These are phyloP conservation scores for Clonostachys rhizophaga DNA, from an alignment of 2,329 filamentous ascomycete species.

Conservation along the genomic window DNA sequence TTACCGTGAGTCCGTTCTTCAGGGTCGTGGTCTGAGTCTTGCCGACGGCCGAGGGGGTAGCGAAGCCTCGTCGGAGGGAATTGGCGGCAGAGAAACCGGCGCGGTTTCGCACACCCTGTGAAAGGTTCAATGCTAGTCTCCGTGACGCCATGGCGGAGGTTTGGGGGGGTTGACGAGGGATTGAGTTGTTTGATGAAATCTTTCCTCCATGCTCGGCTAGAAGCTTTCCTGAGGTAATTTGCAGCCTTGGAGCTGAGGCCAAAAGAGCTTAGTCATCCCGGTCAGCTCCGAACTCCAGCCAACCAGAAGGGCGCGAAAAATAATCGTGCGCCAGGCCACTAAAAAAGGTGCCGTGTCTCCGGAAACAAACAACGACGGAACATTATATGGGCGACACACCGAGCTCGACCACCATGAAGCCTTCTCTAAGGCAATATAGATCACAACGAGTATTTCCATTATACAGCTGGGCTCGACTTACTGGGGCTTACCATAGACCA, in stretches of 20 bases:
- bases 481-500: too few species aligned
- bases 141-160: slow-evolving; percentile 81
- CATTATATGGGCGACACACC: too few species aligned
- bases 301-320: too few species aligned
- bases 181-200: slow-evolving; percentile 55
- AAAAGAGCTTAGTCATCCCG: slow-evolving; percentile 30
- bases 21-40: slow-evolving; percentile 96
- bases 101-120: slow-evolving; percentile 84
- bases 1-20: slow-evolving; percentile 94
- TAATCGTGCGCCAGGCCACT: too few species aligned
- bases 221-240: slow-evolving; percentile 39
- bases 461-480: too few species aligned
- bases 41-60: slow-evolving; percentile 73
- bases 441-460: too few species aligned
- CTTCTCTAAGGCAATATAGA: too few species aligned
- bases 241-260: slow-evolving; percentile 35
- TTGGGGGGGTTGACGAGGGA: slow-evolving; percentile 39
- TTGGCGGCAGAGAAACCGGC: slow-evolving; percentile 75
- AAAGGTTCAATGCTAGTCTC: slow-evolving; percentile 93
- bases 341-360: too few species aligned
- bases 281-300: slow-evolving; percentile 28
- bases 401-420: too few species aligned
- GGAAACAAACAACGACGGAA: too few species aligned
- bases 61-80: slow-evolving; percentile 80
- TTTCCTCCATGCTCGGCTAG: slow-evolving; percentile 37